These are phyloP conservation scores for Penicillium sp. DNA, from an alignment of 2,329 filamentous ascomycete species.

Conservation along the genomic window DNA sequence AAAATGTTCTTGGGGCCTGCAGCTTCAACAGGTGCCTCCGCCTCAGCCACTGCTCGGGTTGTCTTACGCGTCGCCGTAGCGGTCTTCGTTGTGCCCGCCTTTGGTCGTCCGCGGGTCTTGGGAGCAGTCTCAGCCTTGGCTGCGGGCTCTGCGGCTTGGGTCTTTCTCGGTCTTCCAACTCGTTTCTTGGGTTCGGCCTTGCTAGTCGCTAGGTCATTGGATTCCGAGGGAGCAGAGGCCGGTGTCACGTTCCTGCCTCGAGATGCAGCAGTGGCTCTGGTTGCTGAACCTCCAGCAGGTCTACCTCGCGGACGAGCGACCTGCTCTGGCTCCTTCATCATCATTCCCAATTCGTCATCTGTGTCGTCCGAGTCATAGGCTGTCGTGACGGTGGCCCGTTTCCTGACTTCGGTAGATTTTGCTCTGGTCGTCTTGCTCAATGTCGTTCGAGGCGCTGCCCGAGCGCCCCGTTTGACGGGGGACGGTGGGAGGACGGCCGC, in stretches of 20 bases:
- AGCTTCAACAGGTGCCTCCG: constrained; percentile 6
- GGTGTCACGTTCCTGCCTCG: constrained; percentile 12
- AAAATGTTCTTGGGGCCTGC: constrained; percentile 23
- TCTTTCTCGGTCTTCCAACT: constrained; percentile 22
- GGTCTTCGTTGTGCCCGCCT: constrained; percentile 20
- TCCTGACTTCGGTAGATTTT: constrained; percentile 11
- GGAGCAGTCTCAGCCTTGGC: constrained; percentile 16
- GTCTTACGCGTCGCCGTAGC: constrained; percentile 13
- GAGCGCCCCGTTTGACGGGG: constrained; percentile 18
- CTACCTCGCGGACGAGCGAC: constrained; percentile 12
- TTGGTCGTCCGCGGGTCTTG: constrained; percentile 33
- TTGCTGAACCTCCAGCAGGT: constrained; percentile 8
- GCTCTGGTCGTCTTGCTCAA: constrained; percentile 10
- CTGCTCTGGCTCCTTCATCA: constrained; percentile 13
- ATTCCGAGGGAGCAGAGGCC: not conserved
- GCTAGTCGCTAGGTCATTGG: constrained; percentile 5
- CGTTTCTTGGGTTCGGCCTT: constrained; percentile 18
- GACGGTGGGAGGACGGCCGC: constrained; percentile 24
- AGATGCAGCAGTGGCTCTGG: constrained; percentile 8
- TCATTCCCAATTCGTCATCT: constrained; percentile 23
- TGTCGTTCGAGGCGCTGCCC: constrained; percentile 17
- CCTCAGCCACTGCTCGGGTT: constrained; percentile 8
- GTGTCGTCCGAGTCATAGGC: constrained; percentile 20
- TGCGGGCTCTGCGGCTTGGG: constrained; percentile 6
- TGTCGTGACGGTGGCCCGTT: constrained; percentile 1